These are phyloP conservation scores for Pseudofabraea citricarpa DNA, from an alignment of 2,329 filamentous ascomycete species.

Conservation along the genomic window DNA sequence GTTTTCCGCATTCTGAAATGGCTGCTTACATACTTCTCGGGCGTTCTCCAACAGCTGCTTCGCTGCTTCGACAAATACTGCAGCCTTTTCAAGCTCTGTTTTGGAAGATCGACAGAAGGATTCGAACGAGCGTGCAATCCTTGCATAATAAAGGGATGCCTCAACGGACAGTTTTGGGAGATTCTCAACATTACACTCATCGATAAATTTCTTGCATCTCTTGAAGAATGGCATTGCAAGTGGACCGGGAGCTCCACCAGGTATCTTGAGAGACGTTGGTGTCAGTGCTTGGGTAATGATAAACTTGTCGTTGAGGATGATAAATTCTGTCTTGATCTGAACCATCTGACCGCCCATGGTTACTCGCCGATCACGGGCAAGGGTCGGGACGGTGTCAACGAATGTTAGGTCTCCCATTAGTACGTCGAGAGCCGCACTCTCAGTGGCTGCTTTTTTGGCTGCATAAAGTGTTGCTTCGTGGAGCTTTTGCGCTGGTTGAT, in stretches of 20 bases:
- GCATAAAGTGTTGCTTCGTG: slow-evolving; percentile 30
- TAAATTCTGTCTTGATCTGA: slow-evolving; percentile 25
- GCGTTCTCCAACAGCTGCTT: slow-evolving; percentile 26
- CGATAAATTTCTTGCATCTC: slow-evolving; percentile 26
- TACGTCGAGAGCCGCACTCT: slow-evolving; percentile 13
- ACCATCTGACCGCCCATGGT: slow-evolving; percentile 24
- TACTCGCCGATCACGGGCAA: slow-evolving; percentile 25
- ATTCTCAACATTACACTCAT: slow-evolving; percentile 22
- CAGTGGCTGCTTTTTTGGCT: slow-evolving; percentile 8
- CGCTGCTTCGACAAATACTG: slow-evolving; percentile 12
- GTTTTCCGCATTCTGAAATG: slow-evolving; percentile 25
- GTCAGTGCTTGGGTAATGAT: slow-evolving; percentile 14
- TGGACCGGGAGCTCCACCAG: slow-evolving; percentile 5
- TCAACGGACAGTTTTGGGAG: slow-evolving; percentile 34
- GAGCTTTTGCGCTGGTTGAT: slow-evolving; percentile 34
- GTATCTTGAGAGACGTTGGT: slow-evolving; percentile 13
- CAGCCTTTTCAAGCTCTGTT: slow-evolving; percentile 10
- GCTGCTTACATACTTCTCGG: slow-evolving; percentile 26
- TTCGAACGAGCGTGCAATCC: slow-evolving; percentile 23
- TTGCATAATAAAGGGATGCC: slow-evolving; percentile 28
- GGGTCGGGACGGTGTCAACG: slow-evolving; percentile 12
- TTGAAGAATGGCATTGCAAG: slow-evolving; percentile 19
- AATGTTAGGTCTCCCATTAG: slow-evolving; percentile 17
- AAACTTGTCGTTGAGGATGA: slow-evolving; percentile 23
- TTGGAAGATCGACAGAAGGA: slow-evolving; percentile 9